phyloP scores from a whole-genome alignment of 371 early-diverging fungal genomes.

The Rhizopus microsporus region DNA sequence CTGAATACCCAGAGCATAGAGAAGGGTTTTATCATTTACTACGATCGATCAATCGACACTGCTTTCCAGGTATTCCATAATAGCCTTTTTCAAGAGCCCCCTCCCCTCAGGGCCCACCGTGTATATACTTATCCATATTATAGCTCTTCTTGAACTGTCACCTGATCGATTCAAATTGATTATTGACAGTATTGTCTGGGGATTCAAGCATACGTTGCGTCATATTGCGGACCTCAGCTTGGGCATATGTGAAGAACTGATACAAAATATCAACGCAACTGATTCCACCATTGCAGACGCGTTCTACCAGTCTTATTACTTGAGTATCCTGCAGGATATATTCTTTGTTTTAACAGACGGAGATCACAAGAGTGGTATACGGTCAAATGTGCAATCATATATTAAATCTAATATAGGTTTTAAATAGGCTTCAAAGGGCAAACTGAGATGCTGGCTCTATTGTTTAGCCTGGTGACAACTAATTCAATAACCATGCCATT shows the following conservation, averaged over 20 bases:
- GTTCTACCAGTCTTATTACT: conserved; percentile 89
- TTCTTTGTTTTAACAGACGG: conserved; percentile 95
- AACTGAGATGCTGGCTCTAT: conserved; percentile 83
- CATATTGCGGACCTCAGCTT: conserved; percentile 95
- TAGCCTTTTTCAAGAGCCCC: too few relatives aligned
- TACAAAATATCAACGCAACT: conserved; percentile 75
- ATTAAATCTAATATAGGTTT: background rate
- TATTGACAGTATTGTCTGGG: conserved; percentile 94
- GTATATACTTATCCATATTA: conserved; percentile 22
- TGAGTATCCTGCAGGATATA: conserved; percentile 90
- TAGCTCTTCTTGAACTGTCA: conserved; percentile 79
- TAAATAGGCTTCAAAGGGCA: conserved; percentile 81
- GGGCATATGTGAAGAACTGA: conserved; percentile 79
- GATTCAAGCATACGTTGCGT: conserved; percentile 98
- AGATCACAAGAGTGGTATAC: conserved; percentile 90
- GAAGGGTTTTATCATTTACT: conserved; percentile 91
- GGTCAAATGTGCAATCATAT: background rate
- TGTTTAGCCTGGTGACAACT: conserved; percentile 84
- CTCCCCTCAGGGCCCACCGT: too few relatives aligned
- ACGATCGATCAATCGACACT: conserved; percentile 80
- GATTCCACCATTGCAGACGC: conserved; percentile 77
- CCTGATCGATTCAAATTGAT: conserved; percentile 85
- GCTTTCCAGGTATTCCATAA: conserved; percentile 65
- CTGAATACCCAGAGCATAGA: conserved; percentile 96
- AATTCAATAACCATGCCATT: conserved; percentile 83